Evolutionary conservation across 768 basidiomycete species (phyloP), one percentile per base, ranked within the genome.

Genomic region (Rhizopogon salebrosus): DNA sequence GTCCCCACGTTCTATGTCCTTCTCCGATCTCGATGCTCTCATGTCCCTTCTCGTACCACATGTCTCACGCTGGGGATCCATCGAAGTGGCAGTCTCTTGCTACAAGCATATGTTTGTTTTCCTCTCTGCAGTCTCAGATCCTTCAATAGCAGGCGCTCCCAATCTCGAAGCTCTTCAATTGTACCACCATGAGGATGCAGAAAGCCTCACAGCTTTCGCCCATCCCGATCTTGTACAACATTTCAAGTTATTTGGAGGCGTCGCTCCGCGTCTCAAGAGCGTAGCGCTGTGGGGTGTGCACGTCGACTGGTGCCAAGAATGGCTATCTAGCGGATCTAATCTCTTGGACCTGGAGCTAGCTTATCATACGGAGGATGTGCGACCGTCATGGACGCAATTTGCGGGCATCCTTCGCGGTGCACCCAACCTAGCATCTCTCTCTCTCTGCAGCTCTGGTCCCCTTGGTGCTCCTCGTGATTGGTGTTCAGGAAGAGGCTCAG

Each of bases 261-360:
- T 74, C 16, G 66, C 69, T 7, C 88, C 88, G 1, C 74, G 70
- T 7, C 69, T 90, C 13, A 67, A 63, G 18, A 60, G 67, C 4
- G 65, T 80, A 31, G 69, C 71, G 9, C 70, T 90, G 24, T 87
- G 83, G 82, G 87, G 85, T 36, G 82, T 88, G 4, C 87, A 87
- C 55, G 64, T 89, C 31, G 76, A 83, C 52, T 90, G 88, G 88
- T 70, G 75, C 27, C 69, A 72, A 31, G 70, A 75, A 14, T 62
- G 73, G 20, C 55, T 67, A 26, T 27, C 52, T 5, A 57, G 62
- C 3, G 62, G 63, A 2, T n/a, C 55, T 26, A 59, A 55, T 7
- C 68, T 89, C 26, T 61, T 58, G 22, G 74, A 79, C 14, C 62
- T 89, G 20, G 79, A 85, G 58, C 70, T 89, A 38, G 78, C 81